Evolutionary conservation across 2,329 filamentous ascomycete species (phyloP).

Genomic region (Didymella exigua): DNA sequence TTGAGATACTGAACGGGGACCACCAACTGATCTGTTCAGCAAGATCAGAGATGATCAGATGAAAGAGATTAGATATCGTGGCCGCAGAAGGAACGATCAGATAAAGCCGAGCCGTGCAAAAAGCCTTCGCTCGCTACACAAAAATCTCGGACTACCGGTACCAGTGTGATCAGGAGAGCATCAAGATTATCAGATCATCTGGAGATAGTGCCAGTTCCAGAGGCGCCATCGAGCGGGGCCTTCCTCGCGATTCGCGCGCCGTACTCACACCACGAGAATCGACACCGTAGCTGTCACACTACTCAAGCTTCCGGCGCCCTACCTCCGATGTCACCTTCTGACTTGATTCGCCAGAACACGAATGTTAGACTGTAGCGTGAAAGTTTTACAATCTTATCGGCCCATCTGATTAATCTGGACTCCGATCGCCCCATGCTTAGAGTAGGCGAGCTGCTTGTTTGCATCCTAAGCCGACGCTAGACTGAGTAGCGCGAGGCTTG

Average conservation of each 20-base stretch:
- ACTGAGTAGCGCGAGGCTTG: conserved; percentile 23
- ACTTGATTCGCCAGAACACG: conserved; percentile 7
- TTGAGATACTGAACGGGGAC: not conserved
- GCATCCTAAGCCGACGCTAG: conserved; percentile 22
- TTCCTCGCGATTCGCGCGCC: conserved; percentile 5
- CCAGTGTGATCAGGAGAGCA: not conserved
- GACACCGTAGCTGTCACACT: conserved; percentile 2
- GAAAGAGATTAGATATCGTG: conserved; percentile 34
- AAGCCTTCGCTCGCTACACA: conserved; percentile 11
- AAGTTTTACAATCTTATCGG: conserved; percentile 26
- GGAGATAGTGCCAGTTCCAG: conserved; percentile 5
- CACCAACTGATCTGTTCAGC: conserved; percentile 1
- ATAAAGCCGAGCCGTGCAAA: conserved; percentile 21
- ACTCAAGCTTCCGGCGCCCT: not conserved
- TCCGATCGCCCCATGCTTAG: conserved; percentile 17
- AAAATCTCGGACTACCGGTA: conserved; percentile 1
- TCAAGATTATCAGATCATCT: conserved; percentile 33
- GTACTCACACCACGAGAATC: not conserved
- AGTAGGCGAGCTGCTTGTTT: conserved; percentile 23
- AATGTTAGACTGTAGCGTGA: conserved; percentile 12
- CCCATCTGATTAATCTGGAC: conserved; percentile 41
- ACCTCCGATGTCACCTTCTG: not conserved
- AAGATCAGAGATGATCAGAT: conserved; percentile 27
- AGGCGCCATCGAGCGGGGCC: conserved; percentile 16
- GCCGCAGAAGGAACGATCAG: conserved; percentile 25